Evolutionary conservation across 1,284 basidiomycete species (phyloP), one percentile per base, ranked within the genome.

Genomic region (Irpex rosettiformis): DNA sequence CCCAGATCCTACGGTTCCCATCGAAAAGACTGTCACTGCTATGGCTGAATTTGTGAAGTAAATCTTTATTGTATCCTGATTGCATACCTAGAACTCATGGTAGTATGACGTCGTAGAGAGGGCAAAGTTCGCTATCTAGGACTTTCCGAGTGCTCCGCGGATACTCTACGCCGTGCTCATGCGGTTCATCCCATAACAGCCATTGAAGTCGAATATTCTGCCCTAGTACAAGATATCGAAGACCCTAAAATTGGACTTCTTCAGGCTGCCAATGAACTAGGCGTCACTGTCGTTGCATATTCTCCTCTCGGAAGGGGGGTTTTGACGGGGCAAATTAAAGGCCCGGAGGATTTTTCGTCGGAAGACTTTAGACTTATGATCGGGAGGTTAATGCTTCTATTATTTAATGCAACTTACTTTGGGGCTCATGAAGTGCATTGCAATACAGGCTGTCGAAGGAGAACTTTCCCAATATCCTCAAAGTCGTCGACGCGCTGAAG

Each of bases 1-100:
- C 10, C 60, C 60, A 8, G 60, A 61, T 33, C 51, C 57, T 18
- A 60, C 56, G 10, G 52, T 58, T 18, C 58, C 61, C 24, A 64
- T 60, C 51, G 57, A 64, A 75, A 66, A 69, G 51, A 80, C 81
- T 0, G 73, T 83, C 1, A 69, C 69, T 1, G 80, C 76, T 2
- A 75, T 84, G 75, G 77, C 77, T 1, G 77, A 83, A 60, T 72
- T 81, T 22, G 81, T 83, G 57, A 80, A 80, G 80, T 80, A 61
- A 52, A 71, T 64, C 4, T 28, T 11, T n/a, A 40, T n/a, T n/a
- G n/a, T n/a, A n/a, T 13, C 16, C 4, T 30, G 25, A 30, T 27
- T 37, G 6, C 13, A 13, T 6, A n/a, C 42, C 25, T 27, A 18
- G 4, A 4, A 25, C 21, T 47, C 6, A 13, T 10, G 13, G 13